phyloP scores from a whole-genome alignment of 441 rosid genomes.

The Euphorbia celastroides region DNA sequence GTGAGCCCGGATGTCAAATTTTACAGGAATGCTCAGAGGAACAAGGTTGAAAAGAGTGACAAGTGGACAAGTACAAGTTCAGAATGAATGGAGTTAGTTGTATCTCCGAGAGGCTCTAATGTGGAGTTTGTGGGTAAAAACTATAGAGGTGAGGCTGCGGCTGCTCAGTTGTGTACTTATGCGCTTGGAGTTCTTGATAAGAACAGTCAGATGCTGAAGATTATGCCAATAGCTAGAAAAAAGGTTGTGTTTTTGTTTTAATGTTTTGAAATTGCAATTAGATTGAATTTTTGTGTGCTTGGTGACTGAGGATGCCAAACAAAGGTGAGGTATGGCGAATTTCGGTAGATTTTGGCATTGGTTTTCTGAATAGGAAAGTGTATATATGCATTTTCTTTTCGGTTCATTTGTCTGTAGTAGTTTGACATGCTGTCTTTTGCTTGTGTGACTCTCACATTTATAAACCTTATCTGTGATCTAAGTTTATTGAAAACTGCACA shows the following conservation, averaged over 20 bases:
- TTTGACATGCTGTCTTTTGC: no score
- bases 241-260: slow-evolving; percentile 37
- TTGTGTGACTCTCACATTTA: no score
- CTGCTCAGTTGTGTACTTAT: slow-evolving; percentile 57
- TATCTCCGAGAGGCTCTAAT: slow-evolving; percentile 45
- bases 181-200: slow-evolving; percentile 71
- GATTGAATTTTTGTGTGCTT: slow-evolving; percentile 9
- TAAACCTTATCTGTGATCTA: no score
- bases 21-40: slow-evolving; percentile 38
- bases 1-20: slow-evolving; percentile 35
- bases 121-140: slow-evolving; percentile 75
- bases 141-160: slow-evolving; percentile 54
- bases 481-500: no score
- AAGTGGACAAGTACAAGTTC: slow-evolving; percentile 21
- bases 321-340: background rate
- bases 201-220: slow-evolving; percentile 48
- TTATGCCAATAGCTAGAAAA: slow-evolving; percentile 69
- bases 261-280: background rate
- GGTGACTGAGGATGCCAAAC: background rate
- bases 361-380: background rate
- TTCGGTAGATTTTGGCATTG: background rate
- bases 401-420: background rate
- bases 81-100: slow-evolving; percentile 60
- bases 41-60: slow-evolving; percentile 27
- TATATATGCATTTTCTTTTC: background rate